These are phyloP conservation scores for Aquilaria sinensis DNA, from an alignment of 345 rosid genomes.

Conservation along the genomic window DNA sequence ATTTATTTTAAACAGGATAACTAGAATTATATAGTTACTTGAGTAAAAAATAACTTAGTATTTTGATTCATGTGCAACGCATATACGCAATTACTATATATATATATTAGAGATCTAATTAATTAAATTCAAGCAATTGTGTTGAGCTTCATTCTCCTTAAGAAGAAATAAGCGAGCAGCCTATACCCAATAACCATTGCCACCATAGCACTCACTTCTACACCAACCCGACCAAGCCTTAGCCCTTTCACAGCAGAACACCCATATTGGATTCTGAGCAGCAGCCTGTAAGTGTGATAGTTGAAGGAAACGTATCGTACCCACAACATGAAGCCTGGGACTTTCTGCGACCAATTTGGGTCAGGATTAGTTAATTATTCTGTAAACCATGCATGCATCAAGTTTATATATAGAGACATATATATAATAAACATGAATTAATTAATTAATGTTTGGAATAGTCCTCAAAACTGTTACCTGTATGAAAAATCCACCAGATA, in stretches of 20 bases:
- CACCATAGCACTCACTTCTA: conserved; percentile 22
- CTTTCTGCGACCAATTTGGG: conserved; percentile 15
- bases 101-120: neutral
- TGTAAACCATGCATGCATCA: too few species aligned
- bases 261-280: conserved; percentile 17
- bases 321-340: conserved; percentile 32
- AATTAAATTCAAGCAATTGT: conserved; percentile 9
- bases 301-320: conserved; percentile 23
- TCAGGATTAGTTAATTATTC: neutral
- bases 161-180: conserved; percentile 21
- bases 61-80: neutral
- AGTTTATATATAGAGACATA: too few species aligned
- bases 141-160: conserved; percentile 20
- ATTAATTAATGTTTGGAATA: too few species aligned
- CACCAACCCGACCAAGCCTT: conserved; percentile 11
- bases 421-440: too few species aligned
- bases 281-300: conserved; percentile 27
- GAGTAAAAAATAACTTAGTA: neutral
- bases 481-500: conserved; percentile 30
- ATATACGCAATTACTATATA: neutral
- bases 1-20: too few species aligned
- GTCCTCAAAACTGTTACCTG: conserved; percentile 12
- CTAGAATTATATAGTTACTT: neutral
- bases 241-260: conserved; percentile 11
- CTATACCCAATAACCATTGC: conserved; percentile 26